Conservation (phyloP, 805 yeast genomes). For the Pachysolen tannophilus region DNA sequence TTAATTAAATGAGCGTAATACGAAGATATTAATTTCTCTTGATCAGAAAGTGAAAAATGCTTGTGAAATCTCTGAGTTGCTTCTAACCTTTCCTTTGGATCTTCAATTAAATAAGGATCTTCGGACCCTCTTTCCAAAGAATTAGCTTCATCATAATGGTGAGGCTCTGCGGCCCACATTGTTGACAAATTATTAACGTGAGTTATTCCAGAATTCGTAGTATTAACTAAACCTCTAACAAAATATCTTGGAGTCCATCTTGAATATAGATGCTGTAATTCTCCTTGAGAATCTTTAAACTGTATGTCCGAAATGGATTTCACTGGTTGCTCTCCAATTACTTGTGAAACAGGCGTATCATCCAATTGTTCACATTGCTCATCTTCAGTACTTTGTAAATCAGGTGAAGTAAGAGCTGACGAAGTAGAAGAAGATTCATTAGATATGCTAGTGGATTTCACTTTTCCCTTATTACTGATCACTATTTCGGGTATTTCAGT, state of each 20-base stretch:
- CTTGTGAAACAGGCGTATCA: too few relatives aligned
- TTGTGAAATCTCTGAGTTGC: conserved; percentile 53
- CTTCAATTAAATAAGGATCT: conserved; percentile 41
- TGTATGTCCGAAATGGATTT: background rate
- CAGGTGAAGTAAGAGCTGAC: too few relatives aligned
- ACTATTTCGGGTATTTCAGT: background rate
- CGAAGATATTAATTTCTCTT: conserved; percentile 50
- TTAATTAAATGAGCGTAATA: conserved; percentile 65
- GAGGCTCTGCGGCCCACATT: conserved; percentile 53
- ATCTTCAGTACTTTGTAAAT: background rate
- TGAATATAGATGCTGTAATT: conserved; percentile 1
- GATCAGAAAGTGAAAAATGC: conserved; percentile 55
- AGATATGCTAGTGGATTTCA: background rate
- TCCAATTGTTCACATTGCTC: background rate
- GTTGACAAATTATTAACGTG: conserved; percentile 9
- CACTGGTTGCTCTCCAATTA: background rate
- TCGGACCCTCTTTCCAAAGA: conserved; percentile 31
- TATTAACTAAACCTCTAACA: conserved; percentile 18
- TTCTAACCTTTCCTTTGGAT: conserved; percentile 31
- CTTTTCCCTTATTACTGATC: background rate
- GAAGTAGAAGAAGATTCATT: background rate
- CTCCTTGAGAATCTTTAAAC: background rate
- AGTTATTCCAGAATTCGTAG: conserved; percentile 6
- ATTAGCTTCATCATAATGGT: conserved; percentile 44
- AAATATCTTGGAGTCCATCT: conserved; percentile 20